These are phyloP conservation scores for Amanita muscaria DNA, from an alignment of 768 basidiomycete species.

Conservation along the genomic window DNA sequence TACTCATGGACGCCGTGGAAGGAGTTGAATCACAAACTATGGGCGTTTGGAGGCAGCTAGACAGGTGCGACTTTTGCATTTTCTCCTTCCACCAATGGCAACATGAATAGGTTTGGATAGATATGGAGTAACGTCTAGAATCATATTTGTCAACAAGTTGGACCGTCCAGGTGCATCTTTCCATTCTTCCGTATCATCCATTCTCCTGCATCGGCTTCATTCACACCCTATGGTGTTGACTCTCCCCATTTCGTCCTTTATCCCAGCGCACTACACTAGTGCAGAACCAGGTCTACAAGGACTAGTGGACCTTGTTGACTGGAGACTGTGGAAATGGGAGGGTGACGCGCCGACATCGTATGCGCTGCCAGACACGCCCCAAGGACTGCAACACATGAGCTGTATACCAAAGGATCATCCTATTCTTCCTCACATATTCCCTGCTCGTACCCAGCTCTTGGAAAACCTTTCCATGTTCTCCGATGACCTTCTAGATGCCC, in stretches of 20 bases:
- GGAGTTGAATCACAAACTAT: constrained; percentile 88
- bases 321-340: constrained; percentile 77
- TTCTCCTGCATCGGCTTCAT: constrained; percentile 69
- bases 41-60: constrained; percentile 82
- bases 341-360: constrained; percentile 35
- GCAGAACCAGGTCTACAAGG: constrained; percentile 84
- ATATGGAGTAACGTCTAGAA: constrained; percentile 69
- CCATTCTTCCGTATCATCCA: constrained; percentile 57
- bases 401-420: constrained; percentile 58
- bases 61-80: constrained; percentile 46
- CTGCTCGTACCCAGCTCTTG: constrained; percentile 61
- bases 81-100: not conserved
- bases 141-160: constrained; percentile 83
- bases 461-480: constrained; percentile 78
- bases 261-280: constrained; percentile 49
- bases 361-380: constrained; percentile 43
- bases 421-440: constrained; percentile 52
- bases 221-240: constrained; percentile 60
- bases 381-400: constrained; percentile 30
- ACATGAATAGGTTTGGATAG: constrained; percentile 28
- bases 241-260: constrained; percentile 74
- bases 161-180: constrained; percentile 84
- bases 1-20: constrained; percentile 84
- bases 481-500: constrained; percentile 67
- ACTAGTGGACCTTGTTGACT: constrained; percentile 73